These are phyloP conservation scores for Daedalea quercina DNA, from an alignment of 768 basidiomycete species.

Conservation along the genomic window DNA sequence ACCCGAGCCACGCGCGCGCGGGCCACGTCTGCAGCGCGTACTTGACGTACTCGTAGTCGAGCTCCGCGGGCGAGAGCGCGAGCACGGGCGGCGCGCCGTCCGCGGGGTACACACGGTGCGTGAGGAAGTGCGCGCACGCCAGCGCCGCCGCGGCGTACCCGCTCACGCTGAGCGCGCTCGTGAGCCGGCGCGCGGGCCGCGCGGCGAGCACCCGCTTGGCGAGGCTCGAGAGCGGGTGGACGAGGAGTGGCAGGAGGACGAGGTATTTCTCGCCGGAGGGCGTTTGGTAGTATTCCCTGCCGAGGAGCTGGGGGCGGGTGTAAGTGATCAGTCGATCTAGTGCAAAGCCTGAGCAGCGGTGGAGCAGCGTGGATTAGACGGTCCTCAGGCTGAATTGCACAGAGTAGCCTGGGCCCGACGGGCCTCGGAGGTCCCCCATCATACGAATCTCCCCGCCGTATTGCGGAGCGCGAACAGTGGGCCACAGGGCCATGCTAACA, in stretches of 20 bases:
- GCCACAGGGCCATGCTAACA: too few relatives aligned
- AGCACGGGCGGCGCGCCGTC: conserved; percentile 40
- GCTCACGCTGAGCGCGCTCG: conserved; percentile 45
- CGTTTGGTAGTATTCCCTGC: conserved; percentile 84
- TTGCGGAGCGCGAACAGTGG: too few relatives aligned
- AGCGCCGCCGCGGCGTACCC: conserved; percentile 57
- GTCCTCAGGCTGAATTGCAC: too few relatives aligned
- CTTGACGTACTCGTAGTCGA: conserved; percentile 83
- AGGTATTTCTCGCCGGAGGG: conserved; percentile 60
- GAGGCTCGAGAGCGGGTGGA: conserved; percentile 56
- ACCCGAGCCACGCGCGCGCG: conserved; percentile 51
- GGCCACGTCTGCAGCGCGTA: conserved; percentile 60
- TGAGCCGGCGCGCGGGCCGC: conserved; percentile 28
- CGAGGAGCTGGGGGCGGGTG: conserved; percentile 49
- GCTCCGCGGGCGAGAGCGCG: conserved; percentile 63
- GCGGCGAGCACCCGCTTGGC: conserved; percentile 50
- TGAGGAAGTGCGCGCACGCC: conserved; percentile 63
- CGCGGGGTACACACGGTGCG: conserved; percentile 56
- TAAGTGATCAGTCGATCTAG: background rate
- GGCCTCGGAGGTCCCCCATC: too few relatives aligned
- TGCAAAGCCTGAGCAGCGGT: background rate
- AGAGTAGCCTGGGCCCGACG: too few relatives aligned
- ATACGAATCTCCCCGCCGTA: too few relatives aligned
- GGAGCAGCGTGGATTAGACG: background rate
- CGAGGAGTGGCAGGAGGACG: conserved; percentile 55